Evolutionary conservation across 345 rosid species (phyloP).

Genomic region (Turnera subulata): DNA sequence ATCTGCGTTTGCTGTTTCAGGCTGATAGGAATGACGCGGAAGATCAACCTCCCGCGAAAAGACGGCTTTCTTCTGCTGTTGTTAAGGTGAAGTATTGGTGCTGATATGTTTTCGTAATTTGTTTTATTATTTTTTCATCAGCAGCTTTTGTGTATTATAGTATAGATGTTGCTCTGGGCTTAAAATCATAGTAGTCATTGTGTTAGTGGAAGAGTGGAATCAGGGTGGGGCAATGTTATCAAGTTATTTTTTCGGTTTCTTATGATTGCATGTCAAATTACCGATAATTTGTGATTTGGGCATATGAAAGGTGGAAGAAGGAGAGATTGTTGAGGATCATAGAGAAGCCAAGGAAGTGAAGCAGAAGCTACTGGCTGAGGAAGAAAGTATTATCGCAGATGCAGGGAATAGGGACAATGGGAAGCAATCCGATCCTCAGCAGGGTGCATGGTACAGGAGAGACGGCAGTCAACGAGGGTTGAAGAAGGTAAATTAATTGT

Average conservation of each 20-base stretch:
- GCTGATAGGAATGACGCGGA: constrained; percentile 64
- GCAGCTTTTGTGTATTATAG: too few species aligned
- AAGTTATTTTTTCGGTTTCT: too few species aligned
- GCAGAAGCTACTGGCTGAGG: constrained; percentile 21
- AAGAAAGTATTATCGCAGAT: constrained; percentile 25
- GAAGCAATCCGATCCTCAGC: constrained; percentile 35
- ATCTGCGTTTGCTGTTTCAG: constrained; percentile 23
- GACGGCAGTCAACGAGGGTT: constrained; percentile 46
- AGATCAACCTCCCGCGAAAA: constrained; percentile 85
- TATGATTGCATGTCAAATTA: too few species aligned
- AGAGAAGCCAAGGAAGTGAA: constrained; percentile 32
- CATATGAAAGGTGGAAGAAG: constrained; percentile 60
- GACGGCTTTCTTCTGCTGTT: constrained; percentile 84
- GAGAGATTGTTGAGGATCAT: constrained; percentile 50
- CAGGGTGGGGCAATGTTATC: too few species aligned
- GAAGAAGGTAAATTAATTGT: constrained; percentile 40
- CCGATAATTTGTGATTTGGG: too few species aligned
- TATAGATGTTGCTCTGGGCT: neutral
- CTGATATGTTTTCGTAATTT: too few species aligned
- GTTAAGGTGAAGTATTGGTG: constrained; percentile 54
- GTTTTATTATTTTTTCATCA: too few species aligned
- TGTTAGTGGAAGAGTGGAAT: neutral
- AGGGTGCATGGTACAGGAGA: constrained; percentile 50
- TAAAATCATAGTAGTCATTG: neutral
- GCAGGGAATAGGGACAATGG: constrained; percentile 28